A percentile compares a stretch with the other conserved stretches of the same genome.
Conservation (phyloP, 306 rosid species). For the Cicer cuneatum region DNA sequence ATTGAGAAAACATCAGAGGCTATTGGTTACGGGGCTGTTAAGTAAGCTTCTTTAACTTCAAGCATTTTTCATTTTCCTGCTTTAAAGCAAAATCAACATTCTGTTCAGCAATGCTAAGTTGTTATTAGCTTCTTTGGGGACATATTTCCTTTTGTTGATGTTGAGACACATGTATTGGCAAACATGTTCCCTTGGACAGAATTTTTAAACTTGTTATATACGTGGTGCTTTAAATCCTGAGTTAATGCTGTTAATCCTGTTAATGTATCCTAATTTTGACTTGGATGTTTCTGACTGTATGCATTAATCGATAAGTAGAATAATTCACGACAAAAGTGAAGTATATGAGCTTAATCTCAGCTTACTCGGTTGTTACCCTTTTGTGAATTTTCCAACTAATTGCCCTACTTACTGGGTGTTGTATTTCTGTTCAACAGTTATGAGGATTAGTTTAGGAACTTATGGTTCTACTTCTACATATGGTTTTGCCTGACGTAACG, state of each 20-base stretch:
- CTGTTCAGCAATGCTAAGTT: slow-evolving; percentile 22
- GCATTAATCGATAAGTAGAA: slow-evolving; percentile 34
- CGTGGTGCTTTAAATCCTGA: slow-evolving; percentile 6
- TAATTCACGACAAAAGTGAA: slow-evolving; percentile 16
- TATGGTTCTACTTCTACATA: slow-evolving; percentile 33
- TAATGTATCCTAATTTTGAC: slow-evolving; percentile 7
- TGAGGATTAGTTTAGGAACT: slow-evolving; percentile 17
- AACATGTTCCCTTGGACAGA: slow-evolving; percentile 1
- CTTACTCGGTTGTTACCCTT: slow-evolving; percentile 13
- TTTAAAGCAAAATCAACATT: slow-evolving; percentile 14
- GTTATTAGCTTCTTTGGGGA: slow-evolving; percentile 30
- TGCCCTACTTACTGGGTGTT: background rate
- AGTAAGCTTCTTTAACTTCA: slow-evolving; percentile 65
- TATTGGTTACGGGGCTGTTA: slow-evolving; percentile 92
- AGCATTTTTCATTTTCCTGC: background rate
- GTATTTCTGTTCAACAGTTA: background rate
- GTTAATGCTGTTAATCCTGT: slow-evolving; percentile 27
- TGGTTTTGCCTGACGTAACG: slow-evolving; percentile 17
- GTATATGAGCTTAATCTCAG: slow-evolving; percentile 3
- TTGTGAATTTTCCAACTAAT: slow-evolving; percentile 30
- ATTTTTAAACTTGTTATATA: slow-evolving; percentile 5
- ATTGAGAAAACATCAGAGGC: slow-evolving; percentile 79
- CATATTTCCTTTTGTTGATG: slow-evolving; percentile 31
- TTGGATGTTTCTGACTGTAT: slow-evolving; percentile 17
- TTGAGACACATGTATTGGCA: slow-evolving; percentile 4